Base-by-base conservation (phyloP, 2,329 filamentous ascomycete species). In the Colletotrichum brevisporum region DNA sequence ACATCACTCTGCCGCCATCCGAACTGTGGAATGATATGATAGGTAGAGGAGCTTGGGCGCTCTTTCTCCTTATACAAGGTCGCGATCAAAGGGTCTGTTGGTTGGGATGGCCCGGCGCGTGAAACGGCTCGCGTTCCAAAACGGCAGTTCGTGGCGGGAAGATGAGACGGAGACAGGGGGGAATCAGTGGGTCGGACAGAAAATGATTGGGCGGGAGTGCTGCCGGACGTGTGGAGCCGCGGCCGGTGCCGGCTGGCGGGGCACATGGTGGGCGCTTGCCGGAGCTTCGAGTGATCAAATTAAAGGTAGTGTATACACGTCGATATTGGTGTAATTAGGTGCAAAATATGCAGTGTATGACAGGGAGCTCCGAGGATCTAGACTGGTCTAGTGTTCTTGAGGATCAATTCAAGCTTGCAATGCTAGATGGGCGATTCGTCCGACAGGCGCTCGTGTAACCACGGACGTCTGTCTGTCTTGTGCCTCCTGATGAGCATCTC, bases 81-180 rank as follows among this genome's bases (percentile, higher is more conserved):
- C 21, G 21, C 21, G 21, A 24, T 24, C 4, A 57, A 10, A 54
- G 47, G 16, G 18, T 15, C 26, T 18, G 36, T 62, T 59, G 67
- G 58, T 50, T 45, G 63, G 48, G 67, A 61, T 45, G 58, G 48
- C 62, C 39, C 41, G 53, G 47, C 39, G 45, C 45, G 56, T 72
- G 71, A 72, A 72, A 72, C 71, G 39, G 45, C 43, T 60, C 26
- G 61, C 48, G 69, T 71, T 66, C 60, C 71, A 69, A 27, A 50
- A 39, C 55, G 52, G 57, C 56, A 70, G 60, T 50, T 66, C 39
- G 36, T 71, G 64, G 61, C 69, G 69, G 51, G 16, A 63, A 67
- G 50, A 67, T 69, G 54, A 66, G 69, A 67, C 60, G 70, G 60
- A 55, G 47, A 47, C 18, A 18, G 43, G 45, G 16, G 13, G 24